Conservation (phyloP, 2,329 filamentous ascomycete genomes). For the Fusarium gaditjirri region DNA sequence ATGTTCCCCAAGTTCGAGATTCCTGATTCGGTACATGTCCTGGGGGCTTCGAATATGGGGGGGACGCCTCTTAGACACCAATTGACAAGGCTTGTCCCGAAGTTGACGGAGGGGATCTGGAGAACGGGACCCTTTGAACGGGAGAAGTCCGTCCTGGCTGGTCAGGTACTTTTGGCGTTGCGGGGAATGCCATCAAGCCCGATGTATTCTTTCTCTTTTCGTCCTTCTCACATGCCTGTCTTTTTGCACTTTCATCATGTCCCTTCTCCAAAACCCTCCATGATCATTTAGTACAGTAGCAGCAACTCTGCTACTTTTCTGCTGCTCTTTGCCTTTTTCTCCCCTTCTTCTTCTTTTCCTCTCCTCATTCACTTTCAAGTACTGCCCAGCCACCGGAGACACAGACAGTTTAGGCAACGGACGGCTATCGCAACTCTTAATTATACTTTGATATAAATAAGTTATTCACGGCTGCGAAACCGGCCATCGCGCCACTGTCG, state of each 20-base stretch:
- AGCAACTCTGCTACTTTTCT: conserved; percentile 18
- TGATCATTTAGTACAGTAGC: not conserved
- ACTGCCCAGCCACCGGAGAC: conserved; percentile 6
- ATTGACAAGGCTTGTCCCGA: conserved; percentile 35
- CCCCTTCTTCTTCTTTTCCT: conserved; percentile 9
- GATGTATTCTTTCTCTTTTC: conserved; percentile 30
- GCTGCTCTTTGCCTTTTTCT: conserved; percentile 8
- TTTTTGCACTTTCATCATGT: conserved; percentile 23
- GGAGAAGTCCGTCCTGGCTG: not conserved
- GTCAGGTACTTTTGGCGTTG: conserved; percentile 39
- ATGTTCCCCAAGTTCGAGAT: conserved; percentile 16
- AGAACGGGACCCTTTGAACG: conserved; percentile 16
- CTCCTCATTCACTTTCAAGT: not conserved
- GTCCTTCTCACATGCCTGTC: conserved; percentile 39
- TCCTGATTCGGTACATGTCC: conserved; percentile 36
- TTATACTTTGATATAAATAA: conserved; percentile 14
- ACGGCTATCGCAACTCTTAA: not conserved
- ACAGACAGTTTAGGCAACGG: conserved; percentile 3
- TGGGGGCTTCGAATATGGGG: conserved; percentile 13
- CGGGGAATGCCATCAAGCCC: conserved; percentile 21
- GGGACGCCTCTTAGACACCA: conserved; percentile 12
- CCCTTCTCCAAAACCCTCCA: not conserved
- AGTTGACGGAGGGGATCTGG: conserved; percentile 30
- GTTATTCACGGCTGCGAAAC: conserved; percentile 11
- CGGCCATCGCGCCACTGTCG: conserved; percentile 29